phyloP scores from a whole-genome alignment of 306 rosid genomes.

The Prosopis cineraria region DNA sequence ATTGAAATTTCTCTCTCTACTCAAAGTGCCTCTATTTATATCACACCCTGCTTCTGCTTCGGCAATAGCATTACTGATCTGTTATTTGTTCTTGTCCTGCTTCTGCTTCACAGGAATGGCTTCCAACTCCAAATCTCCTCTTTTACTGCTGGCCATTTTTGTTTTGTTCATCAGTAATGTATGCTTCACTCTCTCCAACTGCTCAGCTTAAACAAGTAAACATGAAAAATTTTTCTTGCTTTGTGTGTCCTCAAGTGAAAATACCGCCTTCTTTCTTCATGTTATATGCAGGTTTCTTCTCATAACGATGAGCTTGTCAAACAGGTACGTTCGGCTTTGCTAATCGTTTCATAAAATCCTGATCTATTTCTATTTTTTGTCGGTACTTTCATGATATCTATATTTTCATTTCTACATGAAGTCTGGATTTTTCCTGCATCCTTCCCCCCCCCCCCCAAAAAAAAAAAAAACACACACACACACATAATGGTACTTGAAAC shows the following conservation, averaged over 20 bases:
- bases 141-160: background rate
- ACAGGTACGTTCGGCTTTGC: background rate
- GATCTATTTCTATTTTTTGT: background rate
- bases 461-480: background rate
- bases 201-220: background rate
- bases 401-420: background rate
- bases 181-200: background rate
- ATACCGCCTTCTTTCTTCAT: background rate
- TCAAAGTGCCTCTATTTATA: conserved; percentile 5
- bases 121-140: background rate
- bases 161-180: background rate
- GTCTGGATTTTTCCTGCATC: background rate
- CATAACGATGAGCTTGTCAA: background rate
- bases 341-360: background rate
- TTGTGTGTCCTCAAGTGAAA: background rate
- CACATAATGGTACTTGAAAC: background rate
- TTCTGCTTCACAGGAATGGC: conserved; percentile 11
- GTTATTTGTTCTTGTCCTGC: background rate
- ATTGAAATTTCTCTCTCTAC: background rate
- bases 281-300: conserved; percentile 1
- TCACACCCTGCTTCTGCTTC: background rate
- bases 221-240: background rate
- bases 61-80: background rate
- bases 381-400: background rate
- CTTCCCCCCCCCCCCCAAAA: no score